Conservation (phyloP, 2,329 filamentous ascomycete genomes). For the Cladosporium sp. region DNA sequence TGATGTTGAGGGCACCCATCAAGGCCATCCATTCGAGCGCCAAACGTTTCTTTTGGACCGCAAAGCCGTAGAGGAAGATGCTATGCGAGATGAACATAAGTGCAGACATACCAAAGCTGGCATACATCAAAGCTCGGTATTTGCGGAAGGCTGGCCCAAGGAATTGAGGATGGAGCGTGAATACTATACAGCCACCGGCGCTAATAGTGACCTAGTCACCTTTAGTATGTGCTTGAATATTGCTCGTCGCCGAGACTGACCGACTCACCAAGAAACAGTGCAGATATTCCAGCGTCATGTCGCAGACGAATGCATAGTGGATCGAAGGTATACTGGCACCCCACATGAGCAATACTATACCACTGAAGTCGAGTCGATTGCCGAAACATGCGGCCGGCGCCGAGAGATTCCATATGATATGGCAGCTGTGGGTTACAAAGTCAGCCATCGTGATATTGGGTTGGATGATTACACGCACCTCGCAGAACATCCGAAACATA, state of each 20-base stretch:
- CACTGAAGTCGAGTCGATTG: slow-evolving; percentile 23
- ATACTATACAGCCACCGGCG: slow-evolving; percentile 21
- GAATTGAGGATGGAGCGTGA: slow-evolving; percentile 24
- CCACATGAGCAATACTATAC: slow-evolving; percentile 26
- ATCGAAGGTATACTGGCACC: slow-evolving; percentile 25
- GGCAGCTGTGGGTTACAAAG: slow-evolving; percentile 17
- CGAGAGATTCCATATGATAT: slow-evolving; percentile 22
- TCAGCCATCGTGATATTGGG: no score
- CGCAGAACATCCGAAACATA: slow-evolving; percentile 25
- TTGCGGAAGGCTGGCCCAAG: slow-evolving; percentile 19
- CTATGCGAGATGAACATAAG: slow-evolving; percentile 23
- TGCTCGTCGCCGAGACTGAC: no score
- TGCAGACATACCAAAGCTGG: slow-evolving; percentile 22
- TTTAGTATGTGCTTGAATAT: no score
- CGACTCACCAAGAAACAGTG: slow-evolving; percentile 22
- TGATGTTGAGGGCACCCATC: slow-evolving; percentile 23
- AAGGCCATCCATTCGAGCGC: slow-evolving; percentile 24
- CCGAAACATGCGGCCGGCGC: slow-evolving; percentile 14
- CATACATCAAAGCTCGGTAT: slow-evolving; percentile 23
- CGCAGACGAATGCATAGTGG: slow-evolving; percentile 23
- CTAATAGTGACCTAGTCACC: slow-evolving; percentile 17
- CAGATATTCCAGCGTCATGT: slow-evolving; percentile 12
- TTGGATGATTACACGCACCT: neutral
- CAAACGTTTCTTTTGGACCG: slow-evolving; percentile 19
- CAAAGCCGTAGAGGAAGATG: slow-evolving; percentile 23